Percentiles rank a stretch among this genome's conserved stretches.
Evolutionary conservation across 2,329 filamentous ascomycete genomes (phyloP).

Genomic region (Pseudocercospora ulei): DNA sequence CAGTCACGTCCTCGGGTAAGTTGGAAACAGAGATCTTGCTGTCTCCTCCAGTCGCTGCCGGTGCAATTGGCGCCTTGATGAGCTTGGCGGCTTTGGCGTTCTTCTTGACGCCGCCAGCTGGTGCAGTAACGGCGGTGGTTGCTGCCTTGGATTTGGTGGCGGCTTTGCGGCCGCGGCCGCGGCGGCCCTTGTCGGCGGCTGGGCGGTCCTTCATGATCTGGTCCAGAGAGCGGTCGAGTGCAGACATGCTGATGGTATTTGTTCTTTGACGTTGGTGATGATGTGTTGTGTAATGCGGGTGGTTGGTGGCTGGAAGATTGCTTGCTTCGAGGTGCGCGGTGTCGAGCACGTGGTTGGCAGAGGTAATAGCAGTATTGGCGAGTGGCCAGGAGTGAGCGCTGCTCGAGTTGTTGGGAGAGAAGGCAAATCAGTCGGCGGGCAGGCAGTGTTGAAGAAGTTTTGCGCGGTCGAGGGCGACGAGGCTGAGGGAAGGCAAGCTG

Average conservation of each 20-base stretch:
- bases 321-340: conserved; percentile 1
- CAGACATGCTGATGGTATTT: conserved; percentile 57
- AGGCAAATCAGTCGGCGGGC: conserved; percentile 7
- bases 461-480: conserved; percentile 14
- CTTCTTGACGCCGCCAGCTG: conserved; percentile 81
- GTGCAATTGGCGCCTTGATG: conserved; percentile 53
- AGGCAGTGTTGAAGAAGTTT: conserved; percentile 11
- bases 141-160: conserved; percentile 45
- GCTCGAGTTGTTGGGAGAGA: conserved; percentile 4
- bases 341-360: conserved; percentile 8
- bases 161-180: conserved; percentile 38
- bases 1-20: conserved; percentile 93
- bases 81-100: conserved; percentile 46
- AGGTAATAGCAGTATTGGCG: conserved; percentile 5
- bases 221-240: conserved; percentile 91
- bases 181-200: conserved; percentile 38
- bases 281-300: conserved; percentile 8
- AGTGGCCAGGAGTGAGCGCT: conserved; percentile 16
- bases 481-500: conserved; percentile 14
- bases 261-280: conserved; percentile 13
- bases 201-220: conserved; percentile 80
- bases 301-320: conserved; percentile 6
- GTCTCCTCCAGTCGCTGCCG: conserved; percentile 49
- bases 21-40: conserved; percentile 99
- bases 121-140: conserved; percentile 44